A percentile compares a stretch with the other conserved stretches of the same genome.
phyloP scores from a whole-genome alignment of 1,284 basidiomycete genomes.

The Wolfiporia cocos region DNA sequence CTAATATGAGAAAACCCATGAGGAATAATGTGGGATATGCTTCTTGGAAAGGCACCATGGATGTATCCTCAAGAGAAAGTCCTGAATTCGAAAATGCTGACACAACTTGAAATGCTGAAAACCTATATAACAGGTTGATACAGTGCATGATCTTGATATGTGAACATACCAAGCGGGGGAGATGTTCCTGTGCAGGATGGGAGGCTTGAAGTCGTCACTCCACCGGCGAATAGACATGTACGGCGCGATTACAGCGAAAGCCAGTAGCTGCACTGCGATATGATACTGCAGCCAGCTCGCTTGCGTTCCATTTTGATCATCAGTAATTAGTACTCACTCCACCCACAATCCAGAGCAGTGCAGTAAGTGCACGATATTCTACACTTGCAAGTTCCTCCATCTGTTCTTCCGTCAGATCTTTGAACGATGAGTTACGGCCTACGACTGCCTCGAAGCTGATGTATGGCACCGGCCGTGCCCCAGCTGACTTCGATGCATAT shows the following conservation, averaged over 20 bases:
- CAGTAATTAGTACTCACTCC: conserved; percentile 20
- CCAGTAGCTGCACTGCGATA: conserved; percentile 20
- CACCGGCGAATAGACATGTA: conserved; percentile 59
- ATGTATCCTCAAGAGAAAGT: conserved; percentile 85
- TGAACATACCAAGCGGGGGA: conserved; percentile 51
- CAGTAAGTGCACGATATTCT: conserved; percentile 83
- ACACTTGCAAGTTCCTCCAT: conserved; percentile 91
- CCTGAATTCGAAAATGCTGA: conserved; percentile 92
- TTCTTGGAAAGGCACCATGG: conserved; percentile 83
- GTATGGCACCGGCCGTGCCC: conserved; percentile 65
- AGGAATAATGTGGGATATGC: conserved; percentile 79
- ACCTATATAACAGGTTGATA: conserved; percentile 44
- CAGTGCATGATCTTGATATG: background rate
- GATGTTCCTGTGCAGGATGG: conserved; percentile 46
- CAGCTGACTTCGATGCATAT: conserved; percentile 25
- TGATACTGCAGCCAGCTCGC: conserved; percentile 50
- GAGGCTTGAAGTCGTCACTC: conserved; percentile 49
- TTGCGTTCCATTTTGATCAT: background rate
- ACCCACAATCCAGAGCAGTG: conserved; percentile 73
- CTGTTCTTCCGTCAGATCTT: conserved; percentile 75
- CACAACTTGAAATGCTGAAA: conserved; percentile 79
- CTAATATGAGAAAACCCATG: conserved; percentile 70
- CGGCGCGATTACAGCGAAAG: conserved; percentile 62
- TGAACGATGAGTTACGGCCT: conserved; percentile 86
- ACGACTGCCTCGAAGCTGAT: conserved; percentile 84